Base-by-base conservation (phyloP, 2,329 filamentous ascomycete genomes). In the Colletotrichum graminicola region DNA sequence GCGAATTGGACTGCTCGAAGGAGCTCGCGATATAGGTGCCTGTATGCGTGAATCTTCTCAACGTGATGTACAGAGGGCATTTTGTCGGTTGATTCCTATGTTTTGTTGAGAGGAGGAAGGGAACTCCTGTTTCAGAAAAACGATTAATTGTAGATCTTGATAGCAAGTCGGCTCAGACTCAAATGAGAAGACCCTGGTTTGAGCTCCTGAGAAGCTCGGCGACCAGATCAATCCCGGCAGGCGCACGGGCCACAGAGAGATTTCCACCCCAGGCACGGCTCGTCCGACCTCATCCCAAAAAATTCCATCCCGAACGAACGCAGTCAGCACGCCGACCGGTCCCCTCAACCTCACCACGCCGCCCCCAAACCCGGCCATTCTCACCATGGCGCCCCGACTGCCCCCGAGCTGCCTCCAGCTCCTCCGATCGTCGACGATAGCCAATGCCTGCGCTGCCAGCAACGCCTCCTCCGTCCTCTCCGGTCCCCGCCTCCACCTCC, bases 1-100 rank as follows among this genome's bases (percentile, higher is more conserved):
- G 92, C 88, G 82, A 90, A 93, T 74, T 92, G 90, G 29, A 95
- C 89, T 5, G 92, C 93, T 39, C 86, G 88, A n/a, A 95, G 85
- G 23, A 88, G 83, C 8, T 85, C 85, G 63, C 91, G 89, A 77
- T 92, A 92, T 43, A 96, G 84, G 69, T 88, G 84, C 72, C 93
- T 88, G 81, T 95, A 96, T 57, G 91, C 89, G 75, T 87, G 85
- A 49, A 91, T 77, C 62, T 93, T 77, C 39, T 90, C 82, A 18
- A 77, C 73, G 11, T 79, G 77, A 29, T 81, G 75, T 80, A 81
- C 81, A 29, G 36, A 63, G 36, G 32, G n/a, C 32, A 49, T 39
- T 47, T 41, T 12, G 11, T 23, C 7, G n/a, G 8, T n/a, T 10
- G 14, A 11, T 5, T 26, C 10, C 14, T 23, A 41, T 23, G 12